phyloP scores from a whole-genome alignment of 2,329 filamentous ascomycete genomes.

The Verticillium klebahnii region DNA sequence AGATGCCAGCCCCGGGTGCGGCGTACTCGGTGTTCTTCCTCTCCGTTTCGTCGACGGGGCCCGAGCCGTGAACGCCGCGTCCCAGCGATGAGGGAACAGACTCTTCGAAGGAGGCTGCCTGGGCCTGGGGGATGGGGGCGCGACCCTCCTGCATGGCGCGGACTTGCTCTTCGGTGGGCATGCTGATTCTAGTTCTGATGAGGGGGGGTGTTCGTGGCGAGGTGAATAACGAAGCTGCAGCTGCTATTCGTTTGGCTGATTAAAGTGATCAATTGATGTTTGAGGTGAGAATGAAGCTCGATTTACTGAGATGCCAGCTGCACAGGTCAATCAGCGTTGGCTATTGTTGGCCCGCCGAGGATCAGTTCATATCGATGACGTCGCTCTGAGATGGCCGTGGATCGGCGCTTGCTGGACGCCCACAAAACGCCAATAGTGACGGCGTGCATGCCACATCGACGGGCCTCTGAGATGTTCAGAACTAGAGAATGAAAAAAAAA shows the following conservation, averaged over 20 bases:
- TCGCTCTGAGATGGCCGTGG: constrained; percentile 6
- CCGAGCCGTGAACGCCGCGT: constrained; percentile 12
- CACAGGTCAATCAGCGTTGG: not conserved
- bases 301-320: too few relatives aligned
- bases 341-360: not conserved
- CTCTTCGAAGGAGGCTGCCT: constrained; percentile 5
- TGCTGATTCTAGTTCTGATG: not conserved
- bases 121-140: constrained; percentile 5
- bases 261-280: not conserved
- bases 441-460: not conserved
- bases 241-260: not conserved
- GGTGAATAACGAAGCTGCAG: constrained; percentile 3
- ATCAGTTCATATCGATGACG: constrained; percentile 9
- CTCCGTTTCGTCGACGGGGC: constrained; percentile 14
- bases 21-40: constrained; percentile 8
- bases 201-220: too few relatives aligned
- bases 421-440: not conserved
- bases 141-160: constrained; percentile 8
- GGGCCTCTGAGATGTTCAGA: too few relatives aligned
- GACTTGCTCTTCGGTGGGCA: constrained; percentile 3
- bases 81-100: constrained; percentile 15
- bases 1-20: not conserved
- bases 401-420: constrained; percentile 7
- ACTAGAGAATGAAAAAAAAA: too few relatives aligned
- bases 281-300: too few relatives aligned